Evolutionary conservation across 495 filamentous ascomycete genomes (phyloP), one percentile per base, ranked within the genome.

Genomic region (Antarctomyces pellizariae): DNA sequence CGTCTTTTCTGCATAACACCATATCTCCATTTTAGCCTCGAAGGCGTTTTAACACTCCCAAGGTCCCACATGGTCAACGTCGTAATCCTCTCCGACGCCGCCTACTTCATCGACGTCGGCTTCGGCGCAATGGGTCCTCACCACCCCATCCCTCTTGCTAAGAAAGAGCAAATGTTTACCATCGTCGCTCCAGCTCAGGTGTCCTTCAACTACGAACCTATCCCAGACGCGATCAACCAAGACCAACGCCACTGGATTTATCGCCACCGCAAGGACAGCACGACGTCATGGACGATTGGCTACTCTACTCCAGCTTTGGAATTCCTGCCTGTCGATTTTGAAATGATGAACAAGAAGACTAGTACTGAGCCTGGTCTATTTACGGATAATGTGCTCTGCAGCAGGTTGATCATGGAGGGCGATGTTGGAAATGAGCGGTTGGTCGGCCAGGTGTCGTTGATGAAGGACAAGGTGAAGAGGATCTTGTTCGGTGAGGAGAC

Each of bases 1-100:
- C n/a, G n/a, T n/a, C n/a, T n/a, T n/a, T n/a, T n/a, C n/a, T n/a
- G n/a, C n/a, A n/a, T n/a, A n/a, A n/a, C n/a, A n/a, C n/a, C n/a
- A n/a, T n/a, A n/a, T n/a, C n/a, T n/a, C n/a, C n/a, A n/a, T n/a
- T n/a, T n/a, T n/a, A n/a, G n/a, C n/a, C n/a, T n/a, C n/a, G n/a
- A n/a, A n/a, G n/a, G n/a, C n/a, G 28, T 22, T 13, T 22, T 28
- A n/a, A n/a, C n/a, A n/a, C n/a, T n/a, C n/a, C n/a, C n/a, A n/a
- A 71, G 68, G 64, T 53, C 48, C 11, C 76, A 84, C 43, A 71
- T 75, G 45, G 56, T 73, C 17, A 76, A 69, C 42, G 57, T 84
- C 17, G 59, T 79, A 18, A 56, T 50, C 6, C 52, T 82, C 12
- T 37, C 40, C 5, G 45, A 42, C 7, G 13, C 37, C 6, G 52